Evolutionary conservation across 2,329 filamentous ascomycete genomes (phyloP).

Genomic region (Neurospora sp.): DNA sequence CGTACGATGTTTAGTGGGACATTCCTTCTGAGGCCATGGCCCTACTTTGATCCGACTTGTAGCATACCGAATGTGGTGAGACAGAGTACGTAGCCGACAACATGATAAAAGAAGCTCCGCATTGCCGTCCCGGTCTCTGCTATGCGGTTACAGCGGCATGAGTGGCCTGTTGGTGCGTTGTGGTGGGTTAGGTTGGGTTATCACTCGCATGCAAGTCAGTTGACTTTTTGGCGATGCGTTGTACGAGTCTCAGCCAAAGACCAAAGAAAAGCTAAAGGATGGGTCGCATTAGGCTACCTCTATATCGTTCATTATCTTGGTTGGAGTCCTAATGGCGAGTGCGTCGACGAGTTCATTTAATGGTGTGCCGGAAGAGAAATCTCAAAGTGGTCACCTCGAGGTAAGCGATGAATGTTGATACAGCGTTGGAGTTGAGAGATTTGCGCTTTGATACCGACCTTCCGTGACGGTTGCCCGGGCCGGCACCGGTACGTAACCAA

Average conservation of each 20-base stretch:
- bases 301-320: background rate
- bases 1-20: background rate
- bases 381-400: too few species aligned
- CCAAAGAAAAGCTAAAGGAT: background rate
- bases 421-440: background rate
- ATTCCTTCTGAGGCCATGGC: background rate
- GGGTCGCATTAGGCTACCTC: background rate
- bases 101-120: too few species aligned
- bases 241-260: background rate
- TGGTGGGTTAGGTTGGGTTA: background rate
- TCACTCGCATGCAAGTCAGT: background rate
- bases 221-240: background rate
- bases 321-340: too few species aligned
- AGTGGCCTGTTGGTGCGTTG: background rate
- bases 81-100: too few species aligned
- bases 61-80: background rate
- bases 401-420: background rate
- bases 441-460: background rate
- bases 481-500: background rate
- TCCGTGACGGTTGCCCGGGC: background rate
- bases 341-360: too few species aligned
- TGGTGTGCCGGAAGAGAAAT: too few species aligned
- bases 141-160: background rate
- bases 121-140: background rate
- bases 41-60: background rate